A percentile compares a stretch with the other conserved stretches of the same genome.
These are phyloP conservation scores for Pyracantha coccinea DNA, from an alignment of 331 rosid genomes.

Conservation along the genomic window DNA sequence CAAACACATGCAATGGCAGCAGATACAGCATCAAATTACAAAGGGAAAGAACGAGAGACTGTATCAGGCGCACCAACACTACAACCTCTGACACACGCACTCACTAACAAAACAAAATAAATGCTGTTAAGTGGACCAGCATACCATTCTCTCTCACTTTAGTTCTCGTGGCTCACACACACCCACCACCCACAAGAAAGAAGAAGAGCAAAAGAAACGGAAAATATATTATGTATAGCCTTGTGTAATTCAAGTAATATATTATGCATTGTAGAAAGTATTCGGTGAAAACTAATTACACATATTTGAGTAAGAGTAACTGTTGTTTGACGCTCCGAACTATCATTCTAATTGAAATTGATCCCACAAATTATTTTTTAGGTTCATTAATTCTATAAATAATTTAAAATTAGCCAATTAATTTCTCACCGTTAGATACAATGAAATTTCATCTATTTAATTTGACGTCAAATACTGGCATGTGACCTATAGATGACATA, in stretches of 20 bases:
- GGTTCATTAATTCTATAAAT: rapidly evolving
- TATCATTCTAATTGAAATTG: too few relatives aligned
- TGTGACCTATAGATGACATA: too few relatives aligned
- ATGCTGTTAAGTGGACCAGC: conserved; percentile 56
- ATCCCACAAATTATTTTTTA: too few relatives aligned
- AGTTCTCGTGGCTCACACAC: conserved; percentile 10
- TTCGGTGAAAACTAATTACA: too few relatives aligned
- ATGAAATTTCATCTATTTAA: too few relatives aligned
- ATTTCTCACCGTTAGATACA: too few relatives aligned
- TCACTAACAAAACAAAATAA: conserved; percentile 27
- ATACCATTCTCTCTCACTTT: conserved; percentile 27
- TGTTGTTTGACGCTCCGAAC: too few relatives aligned
- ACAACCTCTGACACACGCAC: conserved; percentile 37
- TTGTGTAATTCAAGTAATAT: too few relatives aligned
- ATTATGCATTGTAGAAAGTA: too few relatives aligned
- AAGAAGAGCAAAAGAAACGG: background rate
- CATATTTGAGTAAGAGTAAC: too few relatives aligned
- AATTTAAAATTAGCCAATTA: too few relatives aligned
- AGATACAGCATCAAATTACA: background rate
- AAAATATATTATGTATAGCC: background rate
- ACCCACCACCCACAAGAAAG: background rate
- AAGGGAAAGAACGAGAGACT: background rate
- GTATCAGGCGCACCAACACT: conserved; percentile 21
- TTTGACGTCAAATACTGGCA: too few relatives aligned
- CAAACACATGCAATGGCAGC: conserved; percentile 12